These are phyloP conservation scores for Diaporthe nobilis DNA, from an alignment of 2,329 filamentous ascomycete genomes.

Conservation along the genomic window DNA sequence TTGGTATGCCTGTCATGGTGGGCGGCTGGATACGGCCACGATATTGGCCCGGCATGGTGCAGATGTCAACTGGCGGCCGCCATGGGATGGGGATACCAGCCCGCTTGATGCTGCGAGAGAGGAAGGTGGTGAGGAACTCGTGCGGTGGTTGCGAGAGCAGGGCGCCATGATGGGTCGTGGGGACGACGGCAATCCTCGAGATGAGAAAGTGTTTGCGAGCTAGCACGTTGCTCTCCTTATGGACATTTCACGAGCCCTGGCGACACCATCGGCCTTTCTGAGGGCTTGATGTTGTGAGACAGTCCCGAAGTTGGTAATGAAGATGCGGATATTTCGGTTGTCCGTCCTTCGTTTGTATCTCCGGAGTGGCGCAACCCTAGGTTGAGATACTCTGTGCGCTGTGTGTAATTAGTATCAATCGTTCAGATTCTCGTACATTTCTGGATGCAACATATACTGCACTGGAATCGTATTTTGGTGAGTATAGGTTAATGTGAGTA, in stretches of 20 bases:
- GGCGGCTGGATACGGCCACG: background rate
- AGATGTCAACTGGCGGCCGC: background rate
- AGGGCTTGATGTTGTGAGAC: background rate
- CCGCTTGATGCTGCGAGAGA: background rate
- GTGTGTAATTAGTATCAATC: background rate
- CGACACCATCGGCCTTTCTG: background rate
- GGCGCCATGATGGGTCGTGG: background rate
- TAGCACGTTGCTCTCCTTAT: background rate
- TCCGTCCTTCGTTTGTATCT: background rate
- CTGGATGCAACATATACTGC: background rate
- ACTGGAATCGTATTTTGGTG: background rate
- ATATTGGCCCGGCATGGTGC: background rate
- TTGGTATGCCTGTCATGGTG: background rate
- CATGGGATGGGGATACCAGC: background rate
- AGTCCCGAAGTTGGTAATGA: background rate
- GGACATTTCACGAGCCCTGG: background rate
- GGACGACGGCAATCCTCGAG: background rate
- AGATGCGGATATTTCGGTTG: background rate
- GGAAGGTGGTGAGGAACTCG: background rate
- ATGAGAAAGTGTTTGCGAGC: background rate
- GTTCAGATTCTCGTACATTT: background rate
- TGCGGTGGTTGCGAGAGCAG: background rate
- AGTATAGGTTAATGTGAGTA: background rate
- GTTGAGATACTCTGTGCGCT: background rate
- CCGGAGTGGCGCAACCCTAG: background rate